Evolutionary conservation across 768 basidiomycete species (phyloP), one percentile per base, ranked within the genome.

Genomic region (Hirschioporus abietinus): DNA sequence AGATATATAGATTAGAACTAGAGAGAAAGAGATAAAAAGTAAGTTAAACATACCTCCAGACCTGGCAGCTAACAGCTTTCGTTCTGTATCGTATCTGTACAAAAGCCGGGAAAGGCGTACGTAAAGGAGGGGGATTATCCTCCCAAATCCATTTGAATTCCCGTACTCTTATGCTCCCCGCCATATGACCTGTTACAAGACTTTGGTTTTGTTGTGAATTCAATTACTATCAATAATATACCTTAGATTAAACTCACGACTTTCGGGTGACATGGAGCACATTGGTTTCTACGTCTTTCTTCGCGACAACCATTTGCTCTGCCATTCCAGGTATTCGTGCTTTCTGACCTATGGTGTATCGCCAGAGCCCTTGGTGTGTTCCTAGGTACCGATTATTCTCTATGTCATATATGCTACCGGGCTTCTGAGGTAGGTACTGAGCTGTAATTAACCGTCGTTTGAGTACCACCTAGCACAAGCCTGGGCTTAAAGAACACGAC

Each of bases 281-380:
- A 73, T 96, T 93, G 15, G 71, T 76, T 12, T 74, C 71, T 1
- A 76, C 68, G 68, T 94, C 88, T 74, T 98, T 99, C 42, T 77
- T 74, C 0, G 86, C 86, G 5, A 97, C 92, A 68, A 88, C 96
- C 79, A 89, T 83, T 72, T 82, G 84, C 63, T 83, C 72, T 0
- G 77, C 75, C 78, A 87, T 79, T 1, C 94, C 92, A 1, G 77
- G 73, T 24, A 96, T 74, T 60, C 84, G 84, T 0, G 90, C 88
- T 34, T 87, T 84, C 74, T 99, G 90, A 1, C 96, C 96, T 60
- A 97, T 82, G 0, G 95, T 96, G 72, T 86, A 95, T 24, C 82
- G 83, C 92, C 93, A 96, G 0, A 95, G 76, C 0, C 96, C 96
- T 1, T 80, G 67, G 72, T 98, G 96, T 58, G 76, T 64, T 0